phyloP scores from a whole-genome alignment of 163 green algal genomes.

The Chloromonas sp. region DNA sequence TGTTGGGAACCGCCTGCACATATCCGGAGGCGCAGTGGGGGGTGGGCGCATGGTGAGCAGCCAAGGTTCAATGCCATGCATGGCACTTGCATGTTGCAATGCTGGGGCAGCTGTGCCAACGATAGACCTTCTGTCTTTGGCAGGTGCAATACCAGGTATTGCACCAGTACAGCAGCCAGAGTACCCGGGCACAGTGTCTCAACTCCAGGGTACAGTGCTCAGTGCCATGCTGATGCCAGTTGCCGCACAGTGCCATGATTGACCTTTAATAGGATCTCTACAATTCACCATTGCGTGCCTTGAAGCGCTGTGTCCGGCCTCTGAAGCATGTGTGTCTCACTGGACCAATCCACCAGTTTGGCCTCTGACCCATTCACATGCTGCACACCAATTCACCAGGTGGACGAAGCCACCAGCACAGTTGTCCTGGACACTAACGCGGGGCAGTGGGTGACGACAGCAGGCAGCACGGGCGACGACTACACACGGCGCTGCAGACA shows the following conservation, averaged over 20 bases:
- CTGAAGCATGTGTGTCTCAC: too few species aligned
- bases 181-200: neutral
- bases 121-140: neutral
- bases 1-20: constrained; percentile 85
- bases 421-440: constrained; percentile 88
- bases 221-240: neutral
- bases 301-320: too few species aligned
- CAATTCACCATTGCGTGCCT: too few species aligned
- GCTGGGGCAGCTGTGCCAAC: neutral
- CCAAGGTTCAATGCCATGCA: neutral
- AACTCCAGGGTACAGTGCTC: neutral
- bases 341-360: too few species aligned
- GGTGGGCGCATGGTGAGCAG: constrained; percentile 81
- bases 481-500: constrained; percentile 67
- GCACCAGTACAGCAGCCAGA: neutral
- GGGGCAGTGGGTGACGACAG: constrained; percentile 72
- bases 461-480: constrained; percentile 33
- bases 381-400: constrained; percentile 16
- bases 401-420: constrained; percentile 74
- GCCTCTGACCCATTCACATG: too few species aligned
- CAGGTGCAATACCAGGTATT: neutral
- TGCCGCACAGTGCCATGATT: too few species aligned
- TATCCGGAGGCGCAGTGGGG: constrained; percentile 91
- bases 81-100: neutral
- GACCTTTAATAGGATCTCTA: too few species aligned